These are phyloP conservation scores for Macroventuria anomochaeta DNA, from an alignment of 2,329 filamentous ascomycete species.

Conservation along the genomic window DNA sequence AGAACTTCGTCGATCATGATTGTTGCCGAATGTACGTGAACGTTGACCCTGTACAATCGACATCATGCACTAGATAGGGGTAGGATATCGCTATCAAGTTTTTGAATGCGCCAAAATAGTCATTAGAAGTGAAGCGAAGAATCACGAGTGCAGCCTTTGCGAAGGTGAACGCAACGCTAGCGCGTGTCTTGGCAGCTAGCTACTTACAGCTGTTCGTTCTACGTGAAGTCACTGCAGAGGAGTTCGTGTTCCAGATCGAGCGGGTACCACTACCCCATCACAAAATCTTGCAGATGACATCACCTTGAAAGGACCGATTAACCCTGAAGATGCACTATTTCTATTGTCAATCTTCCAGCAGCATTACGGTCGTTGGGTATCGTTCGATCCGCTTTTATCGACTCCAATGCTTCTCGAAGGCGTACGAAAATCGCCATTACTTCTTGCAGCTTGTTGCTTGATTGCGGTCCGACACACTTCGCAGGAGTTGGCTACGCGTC, in stretches of 20 bases:
- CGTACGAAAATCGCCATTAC: neutral
- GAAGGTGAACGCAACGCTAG: neutral
- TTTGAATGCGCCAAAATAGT: neutral
- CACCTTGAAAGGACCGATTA: neutral
- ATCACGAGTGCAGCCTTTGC: neutral
- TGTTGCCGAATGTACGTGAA: slow-evolving; percentile 5
- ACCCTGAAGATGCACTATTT: neutral
- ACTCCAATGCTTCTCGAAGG: neutral
- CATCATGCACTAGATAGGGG: slow-evolving; percentile 2
- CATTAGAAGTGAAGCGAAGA: neutral
- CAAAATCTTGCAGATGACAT: neutral
- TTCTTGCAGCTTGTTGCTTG: slow-evolving; percentile 1
- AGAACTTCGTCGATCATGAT: slow-evolving; percentile 51
- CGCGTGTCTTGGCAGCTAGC: neutral
- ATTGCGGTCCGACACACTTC: slow-evolving; percentile 1
- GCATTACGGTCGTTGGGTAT: slow-evolving; percentile 1
- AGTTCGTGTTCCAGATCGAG: neutral
- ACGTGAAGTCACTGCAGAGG: neutral
- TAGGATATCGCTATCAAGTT: neutral
- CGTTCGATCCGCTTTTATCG: neutral
- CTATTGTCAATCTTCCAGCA: neutral
- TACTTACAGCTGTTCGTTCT: neutral
- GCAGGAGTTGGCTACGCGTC: neutral
- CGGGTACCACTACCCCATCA: neutral
- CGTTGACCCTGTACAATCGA: slow-evolving; percentile 15